Evolutionary conservation across 2,329 filamentous ascomycete genomes (phyloP), one percentile per base, ranked within the genome.

Genomic region (Fusarium mangiferae): DNA sequence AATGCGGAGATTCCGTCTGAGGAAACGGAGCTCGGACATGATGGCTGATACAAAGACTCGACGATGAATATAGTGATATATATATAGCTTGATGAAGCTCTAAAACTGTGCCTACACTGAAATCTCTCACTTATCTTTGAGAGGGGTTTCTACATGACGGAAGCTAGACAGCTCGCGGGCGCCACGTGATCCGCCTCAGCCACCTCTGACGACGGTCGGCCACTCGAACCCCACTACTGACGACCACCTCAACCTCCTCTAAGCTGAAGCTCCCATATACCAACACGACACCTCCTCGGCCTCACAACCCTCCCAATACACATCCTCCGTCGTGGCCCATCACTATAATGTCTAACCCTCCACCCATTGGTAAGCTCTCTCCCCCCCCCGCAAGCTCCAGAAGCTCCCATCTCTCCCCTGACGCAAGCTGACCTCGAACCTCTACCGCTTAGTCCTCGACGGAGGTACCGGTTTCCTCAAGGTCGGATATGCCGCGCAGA

Each of bases 391-490:
- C 72, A 62, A 70, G 72, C 75, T 70, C 55, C 39, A 51, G 58
- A 39, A 68, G 54, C 65, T 59, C 66, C 30, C 62, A 57, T 35
- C 58, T 38, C 46, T 51, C 70, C 64, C 73, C 70, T 75, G 68
- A 71, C 52, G 39, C 46, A 70, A 76, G 77, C 77, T 79, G 74
- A 76, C 75, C 63, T 65, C 62, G 46, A 36, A 65, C 64, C 30
- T 39, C 45, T 62, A 59, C 76, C 58, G 61, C 65, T 39, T 76
- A 98, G 96, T 99, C 83, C 96, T 99, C 90, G 96, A 99, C 89
- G 96, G 96, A 90, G 96, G 96, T 85, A 99, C 96, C 83, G 96
- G 96, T 85, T 99, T 99, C 90, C 93, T 99, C 85, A 99, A 99
- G 87, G 96, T 98, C 86, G 96, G 96, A 84, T 99, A 98, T 88